phyloP scores from a whole-genome alignment of 768 basidiomycete species.

The Suillus bovinus region DNA sequence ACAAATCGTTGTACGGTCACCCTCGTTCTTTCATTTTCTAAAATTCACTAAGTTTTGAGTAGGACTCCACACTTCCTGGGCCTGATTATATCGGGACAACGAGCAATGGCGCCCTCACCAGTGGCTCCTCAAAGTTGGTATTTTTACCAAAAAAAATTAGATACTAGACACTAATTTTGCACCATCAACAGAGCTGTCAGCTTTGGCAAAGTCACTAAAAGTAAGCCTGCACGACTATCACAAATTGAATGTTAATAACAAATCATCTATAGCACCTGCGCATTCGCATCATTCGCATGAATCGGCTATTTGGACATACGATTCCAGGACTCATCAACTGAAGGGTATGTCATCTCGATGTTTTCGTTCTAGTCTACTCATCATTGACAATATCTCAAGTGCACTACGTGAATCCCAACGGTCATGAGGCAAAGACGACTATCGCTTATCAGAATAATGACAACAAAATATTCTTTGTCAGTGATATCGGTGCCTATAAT shows the following conservation, averaged over 20 bases:
- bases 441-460: conserved; percentile 41
- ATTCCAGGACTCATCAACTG: conserved; percentile 39
- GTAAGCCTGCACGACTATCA: conserved; percentile 24
- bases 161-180: background rate
- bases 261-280: conserved; percentile 31
- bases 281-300: conserved; percentile 34
- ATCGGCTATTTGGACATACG: conserved; percentile 49
- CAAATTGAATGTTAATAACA: background rate
- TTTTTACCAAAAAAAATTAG: background rate
- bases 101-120: conserved; percentile 16
- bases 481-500: conserved; percentile 44
- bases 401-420: conserved; percentile 47
- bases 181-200: conserved; percentile 29
- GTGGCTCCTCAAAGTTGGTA: conserved; percentile 16
- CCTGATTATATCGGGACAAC: conserved; percentile 42
- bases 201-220: conserved; percentile 39
- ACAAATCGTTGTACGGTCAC: conserved; percentile 34
- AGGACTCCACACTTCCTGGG: conserved; percentile 42
- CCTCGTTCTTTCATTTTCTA: background rate
- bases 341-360: conserved; percentile 31
- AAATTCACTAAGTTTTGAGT: background rate
- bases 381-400: conserved; percentile 29
- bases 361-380: background rate
- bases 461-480: conserved; percentile 45
- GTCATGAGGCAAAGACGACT: conserved; percentile 36